Base-by-base conservation (phyloP, 192 early-diverging fungal species). In the Backusella circina region DNA sequence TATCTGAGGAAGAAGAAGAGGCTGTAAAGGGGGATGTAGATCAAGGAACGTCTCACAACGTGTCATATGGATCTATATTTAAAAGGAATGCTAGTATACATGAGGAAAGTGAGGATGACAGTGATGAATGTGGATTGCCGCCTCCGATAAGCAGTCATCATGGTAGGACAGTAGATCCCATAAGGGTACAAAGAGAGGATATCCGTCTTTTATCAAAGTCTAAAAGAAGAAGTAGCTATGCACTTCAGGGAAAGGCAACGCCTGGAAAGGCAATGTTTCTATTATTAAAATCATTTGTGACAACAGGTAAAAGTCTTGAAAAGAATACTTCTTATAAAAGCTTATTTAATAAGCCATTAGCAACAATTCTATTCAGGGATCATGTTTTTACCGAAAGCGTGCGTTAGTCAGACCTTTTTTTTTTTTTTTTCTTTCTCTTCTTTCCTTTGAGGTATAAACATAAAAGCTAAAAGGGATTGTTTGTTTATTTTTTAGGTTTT, bases 281-380 rank as follows among this genome's bases (percentile, higher is more conserved):
- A 75, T 84, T 94, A 65, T 84, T 94, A 35, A 94, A 94, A 83
- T 88, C 93, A 4, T 94, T 94, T 88, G 90, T 80, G n/a, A 80
- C 79, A 7, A 80, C 79, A 26, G 79, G 79, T 50, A 50, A 50
- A 5, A 50, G 18, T 37, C 36, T 37, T 9, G 36, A 37, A 37
- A 37, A 37, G 0, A n/a, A 37, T 37, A 37, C 36, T 37, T 37
- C 10, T 37, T 37, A 6, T 9, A 37, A 37, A 37, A 50, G 16
- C 12, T 50, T 50, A 50, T 37, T 37, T 9, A 37, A 37, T 37
- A 37, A 37, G 36, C 10, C 36, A 6, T 37, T 37, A 37, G 36
- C 36, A 37, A 37, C 36, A 37, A 37, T 10, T 37, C 8, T 50
- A 50, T 50, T 18, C 18, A 50, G 47, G 47, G 3, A 80, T 80